These are phyloP conservation scores for Staphylotrichum tortipilum DNA, from an alignment of 495 filamentous ascomycete genomes.

Conservation along the genomic window DNA sequence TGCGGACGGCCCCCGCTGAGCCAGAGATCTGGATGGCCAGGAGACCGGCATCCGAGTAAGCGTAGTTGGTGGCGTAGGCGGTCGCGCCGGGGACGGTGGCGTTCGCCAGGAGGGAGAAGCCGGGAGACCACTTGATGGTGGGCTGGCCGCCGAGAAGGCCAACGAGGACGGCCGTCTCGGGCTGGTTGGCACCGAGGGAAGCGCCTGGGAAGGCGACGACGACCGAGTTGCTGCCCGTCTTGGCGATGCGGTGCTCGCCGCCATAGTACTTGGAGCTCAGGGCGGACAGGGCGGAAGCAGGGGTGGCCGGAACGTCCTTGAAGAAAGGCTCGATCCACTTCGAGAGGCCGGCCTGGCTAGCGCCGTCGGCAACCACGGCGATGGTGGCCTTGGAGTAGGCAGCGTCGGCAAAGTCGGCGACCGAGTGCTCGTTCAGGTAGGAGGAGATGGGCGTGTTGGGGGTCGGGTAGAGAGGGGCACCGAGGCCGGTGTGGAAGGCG, in stretches of 20 bases:
- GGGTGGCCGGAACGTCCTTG: conserved; percentile 40
- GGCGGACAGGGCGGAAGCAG: conserved; percentile 24
- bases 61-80: conserved; percentile 61
- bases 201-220: conserved; percentile 91
- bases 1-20: conserved; percentile 53
- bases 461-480: conserved; percentile 61
- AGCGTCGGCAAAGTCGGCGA: conserved; percentile 61
- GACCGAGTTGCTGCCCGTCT: conserved; percentile 60
- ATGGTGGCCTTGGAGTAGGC: conserved; percentile 86
- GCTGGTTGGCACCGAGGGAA: conserved; percentile 69
- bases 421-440: conserved; percentile 63
- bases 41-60: conserved; percentile 93
- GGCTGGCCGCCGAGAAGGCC: conserved; percentile 85
- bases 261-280: conserved; percentile 75
- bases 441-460: conserved; percentile 59
- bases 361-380: conserved; percentile 81
- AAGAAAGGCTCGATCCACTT: conserved; percentile 97
- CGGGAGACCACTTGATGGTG: conserved; percentile 89
- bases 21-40: conserved; percentile 74
- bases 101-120: conserved; percentile 82
- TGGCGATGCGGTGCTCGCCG: conserved; percentile 84
- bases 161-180: conserved; percentile 80
- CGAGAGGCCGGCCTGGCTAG: conserved; percentile 60
- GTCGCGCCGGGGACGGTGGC: conserved; percentile 58
- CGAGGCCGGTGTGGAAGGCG: conserved; percentile 93